Conservation (phyloP, 1,284 basidiomycete species). For the Ceratobasidium sp. region DNA sequence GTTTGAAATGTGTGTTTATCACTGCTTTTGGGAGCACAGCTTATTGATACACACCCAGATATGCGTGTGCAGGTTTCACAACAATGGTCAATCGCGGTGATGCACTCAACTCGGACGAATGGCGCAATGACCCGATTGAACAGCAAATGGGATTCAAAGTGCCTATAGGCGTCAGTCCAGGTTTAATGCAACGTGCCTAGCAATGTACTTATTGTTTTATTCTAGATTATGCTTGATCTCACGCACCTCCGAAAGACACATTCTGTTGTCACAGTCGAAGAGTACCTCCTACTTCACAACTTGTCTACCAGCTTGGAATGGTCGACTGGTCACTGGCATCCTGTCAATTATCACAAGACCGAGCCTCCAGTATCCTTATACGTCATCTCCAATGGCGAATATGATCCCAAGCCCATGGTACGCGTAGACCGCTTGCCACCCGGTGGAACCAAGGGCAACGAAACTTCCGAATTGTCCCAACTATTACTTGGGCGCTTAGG, state of each 20-base stretch:
- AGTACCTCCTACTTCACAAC: constrained; percentile 47
- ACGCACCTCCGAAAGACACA: constrained; percentile 46
- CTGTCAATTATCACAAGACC: constrained; percentile 16
- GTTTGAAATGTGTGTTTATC: constrained; percentile 46
- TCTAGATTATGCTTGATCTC: constrained; percentile 49
- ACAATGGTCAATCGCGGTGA: constrained; percentile 42
- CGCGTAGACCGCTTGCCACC: constrained; percentile 53
- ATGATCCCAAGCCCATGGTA: constrained; percentile 59
- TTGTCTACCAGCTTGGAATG: constrained; percentile 24
- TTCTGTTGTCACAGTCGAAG: constrained; percentile 45
- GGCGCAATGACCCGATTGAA: constrained; percentile 48
- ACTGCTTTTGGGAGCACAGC: neutral
- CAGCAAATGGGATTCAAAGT: constrained; percentile 51
- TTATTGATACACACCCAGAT: neutral
- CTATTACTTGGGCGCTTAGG: constrained; percentile 25
- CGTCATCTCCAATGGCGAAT: constrained; percentile 50
- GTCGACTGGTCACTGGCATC: constrained; percentile 36
- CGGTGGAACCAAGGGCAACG: constrained; percentile 26
- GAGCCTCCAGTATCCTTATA: neutral
- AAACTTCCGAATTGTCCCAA: constrained; percentile 53
- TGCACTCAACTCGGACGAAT: constrained; percentile 47
- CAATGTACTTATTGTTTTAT: neutral
- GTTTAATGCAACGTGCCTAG: too few relatives aligned
- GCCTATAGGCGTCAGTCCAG: constrained; percentile 47
- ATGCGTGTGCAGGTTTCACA: constrained; percentile 38